These are phyloP conservation scores for Galerina sulciceps DNA, from an alignment of 768 basidiomycete species.

Conservation along the genomic window DNA sequence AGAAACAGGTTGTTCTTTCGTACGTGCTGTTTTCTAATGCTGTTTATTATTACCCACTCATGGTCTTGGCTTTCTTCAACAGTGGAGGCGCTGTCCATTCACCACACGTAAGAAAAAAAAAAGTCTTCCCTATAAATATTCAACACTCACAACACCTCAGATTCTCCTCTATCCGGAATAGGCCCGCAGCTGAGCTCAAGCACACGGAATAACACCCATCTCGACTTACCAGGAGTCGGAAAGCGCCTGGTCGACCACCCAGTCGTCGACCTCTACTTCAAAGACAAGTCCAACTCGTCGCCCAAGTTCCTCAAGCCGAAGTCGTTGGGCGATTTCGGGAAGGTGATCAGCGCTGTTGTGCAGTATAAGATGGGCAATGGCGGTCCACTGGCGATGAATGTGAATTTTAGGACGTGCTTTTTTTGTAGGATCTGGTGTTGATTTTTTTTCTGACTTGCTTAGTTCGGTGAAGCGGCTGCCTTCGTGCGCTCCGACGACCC, in stretches of 20 bases:
- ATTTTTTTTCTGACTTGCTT: not conserved
- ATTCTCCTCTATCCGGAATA: constrained; percentile 78
- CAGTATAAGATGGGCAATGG: constrained; percentile 47
- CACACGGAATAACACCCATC: constrained; percentile 56
- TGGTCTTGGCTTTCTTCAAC: not conserved
- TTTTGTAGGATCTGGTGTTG: not conserved
- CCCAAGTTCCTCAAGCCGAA: constrained; percentile 41
- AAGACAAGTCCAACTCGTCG: constrained; percentile 51
- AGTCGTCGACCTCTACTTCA: constrained; percentile 52
- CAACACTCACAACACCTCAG: constrained; percentile 25
- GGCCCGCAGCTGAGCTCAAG: constrained; percentile 65
- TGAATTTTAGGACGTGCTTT: constrained; percentile 24
- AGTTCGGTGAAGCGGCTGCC: constrained; percentile 53
- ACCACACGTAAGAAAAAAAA: constrained; percentile 14
- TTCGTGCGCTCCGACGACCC: constrained; percentile 57
- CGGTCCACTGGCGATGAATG: constrained; percentile 60
- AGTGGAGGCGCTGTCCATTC: constrained; percentile 28
- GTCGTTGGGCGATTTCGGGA: constrained; percentile 25
- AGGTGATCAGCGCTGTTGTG: constrained; percentile 33
- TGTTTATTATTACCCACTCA: not conserved
- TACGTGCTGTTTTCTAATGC: constrained; percentile 32
- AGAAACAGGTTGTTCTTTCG: constrained; percentile 67
- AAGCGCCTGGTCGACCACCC: constrained; percentile 74
- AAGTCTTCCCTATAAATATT: no score
- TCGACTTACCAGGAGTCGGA: constrained; percentile 77